These are phyloP conservation scores for Globisporangium acanthophoron DNA, from an alignment of 352 stramenopile species.

Conservation along the genomic window DNA sequence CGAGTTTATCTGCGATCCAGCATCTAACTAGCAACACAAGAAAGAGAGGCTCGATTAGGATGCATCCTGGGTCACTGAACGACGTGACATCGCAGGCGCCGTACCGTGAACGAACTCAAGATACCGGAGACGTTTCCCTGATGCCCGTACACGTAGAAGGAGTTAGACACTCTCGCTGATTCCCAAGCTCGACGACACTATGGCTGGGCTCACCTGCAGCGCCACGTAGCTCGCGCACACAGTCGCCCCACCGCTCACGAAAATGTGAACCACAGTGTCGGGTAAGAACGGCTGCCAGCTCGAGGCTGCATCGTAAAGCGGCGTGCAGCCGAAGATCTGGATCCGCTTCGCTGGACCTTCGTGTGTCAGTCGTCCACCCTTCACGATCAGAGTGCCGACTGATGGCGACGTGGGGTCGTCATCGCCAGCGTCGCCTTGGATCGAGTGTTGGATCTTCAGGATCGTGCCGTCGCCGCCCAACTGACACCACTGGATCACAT, in stretches of 20 bases:
- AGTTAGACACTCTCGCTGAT: not conserved
- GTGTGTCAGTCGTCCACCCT: slow-evolving; percentile 46
- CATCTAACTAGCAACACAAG: slow-evolving; percentile 26
- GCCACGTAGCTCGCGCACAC: slow-evolving; percentile 48
- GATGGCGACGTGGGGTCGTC: slow-evolving; percentile 8
- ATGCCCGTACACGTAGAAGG: not conserved
- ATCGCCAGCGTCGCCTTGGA: slow-evolving; percentile 9
- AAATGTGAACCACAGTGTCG: slow-evolving; percentile 45
- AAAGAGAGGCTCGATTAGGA: not conserved
- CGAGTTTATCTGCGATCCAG: slow-evolving; percentile 43
- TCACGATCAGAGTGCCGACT: slow-evolving; percentile 46
- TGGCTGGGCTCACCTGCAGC: slow-evolving; percentile 29
- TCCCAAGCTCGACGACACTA: not conserved
- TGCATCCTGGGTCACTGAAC: not conserved
- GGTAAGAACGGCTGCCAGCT: slow-evolving; percentile 50
- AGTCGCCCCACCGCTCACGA: slow-evolving; percentile 60
- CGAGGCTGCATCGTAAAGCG: slow-evolving; percentile 52
- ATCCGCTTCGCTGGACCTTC: slow-evolving; percentile 48
- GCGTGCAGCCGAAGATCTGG: slow-evolving; percentile 72
- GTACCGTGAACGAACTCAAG: slow-evolving; percentile 45
- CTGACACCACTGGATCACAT: slow-evolving; percentile 65
- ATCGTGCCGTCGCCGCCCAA: slow-evolving; percentile 75
- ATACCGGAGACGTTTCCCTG: slow-evolving; percentile 32
- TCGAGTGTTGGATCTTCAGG: slow-evolving; percentile 42
- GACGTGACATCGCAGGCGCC: not conserved